Evolutionary conservation across 2,329 filamentous ascomycete species (phyloP).

Genomic region (Hypoxylon rubiginosum): DNA sequence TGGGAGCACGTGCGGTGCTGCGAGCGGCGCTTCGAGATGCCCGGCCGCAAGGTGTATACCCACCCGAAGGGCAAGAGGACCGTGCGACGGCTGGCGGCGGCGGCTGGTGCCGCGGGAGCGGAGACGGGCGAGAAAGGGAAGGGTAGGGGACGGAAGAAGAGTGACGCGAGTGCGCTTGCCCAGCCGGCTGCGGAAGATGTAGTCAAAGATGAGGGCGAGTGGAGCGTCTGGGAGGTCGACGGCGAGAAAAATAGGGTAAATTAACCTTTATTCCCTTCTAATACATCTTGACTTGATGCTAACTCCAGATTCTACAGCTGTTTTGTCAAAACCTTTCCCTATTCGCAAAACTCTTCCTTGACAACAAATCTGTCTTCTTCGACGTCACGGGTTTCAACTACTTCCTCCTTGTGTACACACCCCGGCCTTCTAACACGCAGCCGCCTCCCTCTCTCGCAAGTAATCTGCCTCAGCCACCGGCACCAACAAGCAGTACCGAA

Average conservation of each 20-base stretch:
- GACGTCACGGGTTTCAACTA: conserved; percentile 95
- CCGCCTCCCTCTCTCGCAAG: not conserved
- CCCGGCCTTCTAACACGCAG: conserved; percentile 46
- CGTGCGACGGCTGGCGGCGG: conserved; percentile 53
- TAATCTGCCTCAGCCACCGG: not conserved
- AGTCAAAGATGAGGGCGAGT: conserved; percentile 75
- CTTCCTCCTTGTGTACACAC: conserved; percentile 86
- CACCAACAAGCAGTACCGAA: not conserved
- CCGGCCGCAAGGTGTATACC: conserved; percentile 81
- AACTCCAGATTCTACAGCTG: conserved; percentile 62
- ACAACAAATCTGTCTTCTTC: conserved; percentile 98
- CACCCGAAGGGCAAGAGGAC: conserved; percentile 65
- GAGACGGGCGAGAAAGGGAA: conserved; percentile 50
- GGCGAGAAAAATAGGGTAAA: conserved; percentile 83
- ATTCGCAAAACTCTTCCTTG: conserved; percentile 96
- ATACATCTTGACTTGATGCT: conserved; percentile 7
- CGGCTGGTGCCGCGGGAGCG: conserved; percentile 49
- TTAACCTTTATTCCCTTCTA: conserved; percentile 37
- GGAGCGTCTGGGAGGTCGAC: conserved; percentile 93
- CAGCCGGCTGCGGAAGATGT: conserved; percentile 55
- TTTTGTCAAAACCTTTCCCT: conserved; percentile 97
- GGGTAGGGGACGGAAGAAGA: conserved; percentile 53
- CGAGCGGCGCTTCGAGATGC: conserved; percentile 63
- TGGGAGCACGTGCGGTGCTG: conserved; percentile 71
- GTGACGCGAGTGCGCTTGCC: conserved; percentile 45